phyloP scores from a whole-genome alignment of 192 early-diverging fungal species.

The Mortierella claussenii region DNA sequence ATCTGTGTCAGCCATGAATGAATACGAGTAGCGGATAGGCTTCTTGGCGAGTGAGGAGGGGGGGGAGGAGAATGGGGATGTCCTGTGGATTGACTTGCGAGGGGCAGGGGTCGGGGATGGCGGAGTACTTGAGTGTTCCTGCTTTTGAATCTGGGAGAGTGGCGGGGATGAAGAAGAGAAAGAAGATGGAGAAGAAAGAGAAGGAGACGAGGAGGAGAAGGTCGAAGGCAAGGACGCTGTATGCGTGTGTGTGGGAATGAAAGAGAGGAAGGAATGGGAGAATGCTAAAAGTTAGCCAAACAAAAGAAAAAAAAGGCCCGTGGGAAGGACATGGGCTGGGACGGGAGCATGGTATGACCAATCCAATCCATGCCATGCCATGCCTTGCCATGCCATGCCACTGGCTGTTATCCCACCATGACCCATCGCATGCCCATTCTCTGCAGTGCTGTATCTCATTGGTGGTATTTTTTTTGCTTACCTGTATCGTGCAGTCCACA shows the following conservation, averaged over 20 bases:
- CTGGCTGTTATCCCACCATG: no score
- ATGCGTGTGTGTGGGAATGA: no score
- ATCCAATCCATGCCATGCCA: no score
- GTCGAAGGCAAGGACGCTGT: neutral
- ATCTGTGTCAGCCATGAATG: slow-evolving; percentile 53
- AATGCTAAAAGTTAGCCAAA: neutral
- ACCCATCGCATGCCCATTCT: no score
- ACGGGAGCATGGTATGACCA: no score
- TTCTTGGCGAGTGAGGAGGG: neutral
- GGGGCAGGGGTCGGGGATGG: slow-evolving; percentile 2
- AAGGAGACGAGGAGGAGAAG: neutral
- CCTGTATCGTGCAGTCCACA: slow-evolving; percentile 1
- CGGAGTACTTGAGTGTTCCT: neutral
- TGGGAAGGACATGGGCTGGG: neutral
- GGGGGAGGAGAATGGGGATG: neutral
- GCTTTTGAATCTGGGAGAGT: slow-evolving; percentile 4
- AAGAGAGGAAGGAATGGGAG: neutral
- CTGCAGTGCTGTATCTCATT: no score
- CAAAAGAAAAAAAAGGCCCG: neutral
- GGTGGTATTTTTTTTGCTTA: no score
- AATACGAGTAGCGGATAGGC: slow-evolving; percentile 40
- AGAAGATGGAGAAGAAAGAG: neutral
- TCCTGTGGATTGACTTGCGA: slow-evolving; percentile 1
- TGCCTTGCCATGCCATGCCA: no score
- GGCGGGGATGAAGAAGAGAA: neutral